phyloP scores from a whole-genome alignment of 495 filamentous ascomycete genomes.

The Thermothielavioides terrestris region DNA sequence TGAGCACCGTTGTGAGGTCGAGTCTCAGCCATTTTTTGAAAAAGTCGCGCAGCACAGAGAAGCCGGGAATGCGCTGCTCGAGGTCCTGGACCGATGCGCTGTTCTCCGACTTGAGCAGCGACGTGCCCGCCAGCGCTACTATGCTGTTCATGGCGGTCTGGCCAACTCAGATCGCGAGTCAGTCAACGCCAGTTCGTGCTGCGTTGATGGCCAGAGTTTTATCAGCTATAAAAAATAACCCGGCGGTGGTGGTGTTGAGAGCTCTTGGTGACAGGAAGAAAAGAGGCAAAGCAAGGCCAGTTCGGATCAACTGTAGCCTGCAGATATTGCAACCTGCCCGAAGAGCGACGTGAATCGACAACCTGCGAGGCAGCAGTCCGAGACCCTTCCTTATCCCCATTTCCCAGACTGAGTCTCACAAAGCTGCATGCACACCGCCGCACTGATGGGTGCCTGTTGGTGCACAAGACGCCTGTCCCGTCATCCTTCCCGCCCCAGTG shows the following conservation, averaged over 20 bases:
- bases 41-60: constrained; percentile 17
- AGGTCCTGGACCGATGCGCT: constrained; percentile 12
- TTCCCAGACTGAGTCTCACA: background rate
- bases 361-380: background rate
- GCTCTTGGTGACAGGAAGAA: too few species aligned
- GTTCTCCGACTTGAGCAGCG: constrained; percentile 9
- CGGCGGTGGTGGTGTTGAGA: too few species aligned
- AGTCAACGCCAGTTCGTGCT: too few species aligned
- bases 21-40: constrained; percentile 26
- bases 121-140: constrained; percentile 21
- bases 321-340: too few species aligned
- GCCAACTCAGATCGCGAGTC: too few species aligned
- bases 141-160: constrained; percentile 16
- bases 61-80: constrained; percentile 21
- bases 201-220: too few species aligned
- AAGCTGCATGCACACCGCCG: constrained; percentile 4
- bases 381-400: background rate
- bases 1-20: constrained; percentile 25
- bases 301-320: too few species aligned
- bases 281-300: too few species aligned
- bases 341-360: too few species aligned
- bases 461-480: too few species aligned
- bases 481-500: too few species aligned
- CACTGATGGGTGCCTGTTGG: background rate
- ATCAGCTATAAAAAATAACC: too few species aligned